These are phyloP conservation scores for Auxenochlorella pyrenoidosa DNA, from an alignment of 139 green algal species.

Conservation along the genomic window DNA sequence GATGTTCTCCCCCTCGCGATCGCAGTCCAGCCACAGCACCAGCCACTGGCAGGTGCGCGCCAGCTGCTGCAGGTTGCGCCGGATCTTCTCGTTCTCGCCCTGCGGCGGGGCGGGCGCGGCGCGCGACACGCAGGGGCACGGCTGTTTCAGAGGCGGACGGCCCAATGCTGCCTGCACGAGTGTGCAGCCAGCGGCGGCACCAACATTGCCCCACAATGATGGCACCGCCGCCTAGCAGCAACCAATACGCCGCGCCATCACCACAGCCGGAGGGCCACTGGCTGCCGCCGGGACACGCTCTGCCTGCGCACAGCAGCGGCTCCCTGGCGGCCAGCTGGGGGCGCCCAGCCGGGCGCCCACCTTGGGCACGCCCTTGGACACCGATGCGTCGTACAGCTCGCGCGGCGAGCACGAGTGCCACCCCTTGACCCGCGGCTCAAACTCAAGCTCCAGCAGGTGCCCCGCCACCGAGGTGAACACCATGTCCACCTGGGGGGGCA, in stretches of 20 bases:
- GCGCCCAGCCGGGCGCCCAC: slow-evolving; percentile 36
- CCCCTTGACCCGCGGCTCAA: slow-evolving; percentile 58
- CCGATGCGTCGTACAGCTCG: slow-evolving; percentile 70
- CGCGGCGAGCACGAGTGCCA: slow-evolving; percentile 68
- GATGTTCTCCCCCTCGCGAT: slow-evolving; percentile 99
- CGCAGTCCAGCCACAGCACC: slow-evolving; percentile 98
- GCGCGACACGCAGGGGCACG: too few species aligned
- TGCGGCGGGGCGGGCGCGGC: background rate
- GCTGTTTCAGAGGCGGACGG: too few species aligned
- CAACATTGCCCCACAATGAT: background rate
- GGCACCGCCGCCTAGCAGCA: too few species aligned
- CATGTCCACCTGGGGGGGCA: slow-evolving; percentile 69
- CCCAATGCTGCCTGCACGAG: background rate
- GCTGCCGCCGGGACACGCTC: too few species aligned
- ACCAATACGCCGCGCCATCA: too few species aligned
- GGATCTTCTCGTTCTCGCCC: slow-evolving; percentile 73
- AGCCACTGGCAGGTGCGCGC: slow-evolving; percentile 77
- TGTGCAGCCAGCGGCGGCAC: too few species aligned
- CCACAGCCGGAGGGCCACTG: too few species aligned
- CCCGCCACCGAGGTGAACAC: slow-evolving; percentile 94
- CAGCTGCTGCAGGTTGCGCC: slow-evolving; percentile 82
- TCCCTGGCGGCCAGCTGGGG: too few species aligned
- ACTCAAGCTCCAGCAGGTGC: slow-evolving; percentile 95
- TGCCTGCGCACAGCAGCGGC: too few species aligned
- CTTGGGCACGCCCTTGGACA: slow-evolving; percentile 72